phyloP scores from a whole-genome alignment of 345 rosid genomes.

The Nephelium lappaceum region DNA sequence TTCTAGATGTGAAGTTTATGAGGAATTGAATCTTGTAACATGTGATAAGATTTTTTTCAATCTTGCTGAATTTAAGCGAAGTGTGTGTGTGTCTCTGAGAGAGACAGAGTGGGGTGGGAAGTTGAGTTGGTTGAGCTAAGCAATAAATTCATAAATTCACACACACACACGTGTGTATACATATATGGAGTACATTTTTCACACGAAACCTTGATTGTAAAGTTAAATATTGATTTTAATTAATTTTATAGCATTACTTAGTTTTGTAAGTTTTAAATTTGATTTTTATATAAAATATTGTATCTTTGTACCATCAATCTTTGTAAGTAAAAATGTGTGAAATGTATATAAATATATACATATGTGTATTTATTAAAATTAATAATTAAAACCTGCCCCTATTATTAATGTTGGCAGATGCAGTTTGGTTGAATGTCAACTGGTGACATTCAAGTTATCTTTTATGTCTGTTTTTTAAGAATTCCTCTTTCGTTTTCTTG shows the following conservation, averaged over 20 bases:
- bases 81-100: no score
- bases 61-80: constrained; percentile 18
- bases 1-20: background rate
- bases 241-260: no score
- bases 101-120: background rate
- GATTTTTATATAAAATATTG: no score
- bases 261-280: no score
- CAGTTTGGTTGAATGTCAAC: background rate
- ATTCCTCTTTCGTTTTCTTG: background rate
- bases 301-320: no score
- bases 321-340: no score
- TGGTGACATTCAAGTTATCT: background rate
- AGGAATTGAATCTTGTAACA: background rate
- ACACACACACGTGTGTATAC: background rate
- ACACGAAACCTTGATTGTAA: background rate
- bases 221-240: no score
- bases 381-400: constrained; percentile 6
- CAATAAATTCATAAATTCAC: constrained; percentile 19
- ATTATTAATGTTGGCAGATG: constrained; percentile 31
- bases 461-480: no score
- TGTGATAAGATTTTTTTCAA: background rate
- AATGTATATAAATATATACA: no score
- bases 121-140: constrained; percentile 33
- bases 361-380: no score
- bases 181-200: background rate